phyloP scores from a whole-genome alignment of 106 monocot genomes.

The Acanthochlamys bracteata region DNA sequence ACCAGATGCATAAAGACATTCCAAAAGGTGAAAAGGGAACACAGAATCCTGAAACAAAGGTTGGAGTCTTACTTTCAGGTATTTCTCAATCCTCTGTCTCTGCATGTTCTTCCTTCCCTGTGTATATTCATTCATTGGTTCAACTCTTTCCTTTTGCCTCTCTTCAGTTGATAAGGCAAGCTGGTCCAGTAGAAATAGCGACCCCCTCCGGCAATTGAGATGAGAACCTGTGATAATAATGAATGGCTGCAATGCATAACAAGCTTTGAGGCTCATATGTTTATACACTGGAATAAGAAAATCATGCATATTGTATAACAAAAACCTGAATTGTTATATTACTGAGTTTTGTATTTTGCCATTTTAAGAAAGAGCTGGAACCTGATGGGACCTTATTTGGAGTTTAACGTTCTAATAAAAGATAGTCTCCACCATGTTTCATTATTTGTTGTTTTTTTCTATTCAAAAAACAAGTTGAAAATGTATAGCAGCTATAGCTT shows the following conservation, averaged over 20 bases:
- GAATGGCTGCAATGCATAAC: neutral
- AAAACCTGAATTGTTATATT: too few species aligned
- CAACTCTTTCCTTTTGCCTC: neutral
- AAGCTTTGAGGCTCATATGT: neutral
- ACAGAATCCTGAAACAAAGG: slow-evolving; percentile 65
- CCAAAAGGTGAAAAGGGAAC: slow-evolving; percentile 82
- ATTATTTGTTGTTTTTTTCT: too few species aligned
- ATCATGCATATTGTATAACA: too few species aligned
- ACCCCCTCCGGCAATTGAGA: slow-evolving; percentile 23
- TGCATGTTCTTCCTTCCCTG: neutral
- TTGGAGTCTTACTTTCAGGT: slow-evolving; percentile 83
- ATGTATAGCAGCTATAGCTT: too few species aligned
- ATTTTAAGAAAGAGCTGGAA: too few species aligned
- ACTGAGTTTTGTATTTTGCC: too few species aligned
- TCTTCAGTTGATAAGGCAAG: slow-evolving; percentile 45
- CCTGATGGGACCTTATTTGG: too few species aligned
- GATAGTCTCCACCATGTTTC: too few species aligned
- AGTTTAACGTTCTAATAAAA: too few species aligned
- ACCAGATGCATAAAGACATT: slow-evolving; percentile 58
- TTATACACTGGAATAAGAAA: too few species aligned
- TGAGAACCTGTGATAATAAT: neutral
- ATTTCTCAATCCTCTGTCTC: neutral
- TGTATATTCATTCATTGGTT: neutral
- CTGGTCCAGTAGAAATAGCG: slow-evolving; percentile 33
- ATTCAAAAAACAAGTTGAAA: too few species aligned